Base-by-base conservation (phyloP, 1,284 basidiomycete genomes). In the Leccinum insigne region DNA sequence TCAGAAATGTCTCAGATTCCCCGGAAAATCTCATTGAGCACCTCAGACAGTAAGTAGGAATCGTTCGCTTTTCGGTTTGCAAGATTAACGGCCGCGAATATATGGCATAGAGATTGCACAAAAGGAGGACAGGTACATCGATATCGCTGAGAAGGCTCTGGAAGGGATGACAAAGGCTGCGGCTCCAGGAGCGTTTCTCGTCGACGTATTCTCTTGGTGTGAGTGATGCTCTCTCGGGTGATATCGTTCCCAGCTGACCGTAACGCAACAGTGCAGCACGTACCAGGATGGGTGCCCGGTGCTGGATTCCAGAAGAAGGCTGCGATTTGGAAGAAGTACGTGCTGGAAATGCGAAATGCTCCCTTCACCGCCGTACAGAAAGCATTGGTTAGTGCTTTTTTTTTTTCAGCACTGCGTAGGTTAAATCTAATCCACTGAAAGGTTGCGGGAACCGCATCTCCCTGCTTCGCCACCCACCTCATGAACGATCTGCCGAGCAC, bases 11-110 rank as follows among this genome's bases (percentile, higher is more conserved):
- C 11, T 67, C 82, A 29, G 73, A 78, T 29, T 71, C 75, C 2
- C 81, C 77, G 5, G 72, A 80, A 7, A 68, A 80, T 21, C 77
- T 83, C 58, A 73, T 77, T 1, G 75, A 80, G 58, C 82, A 83
- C 67, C 75, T 85, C 13, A 76, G 80, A 38, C 80, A 80, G 83
- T 84, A 67, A 70, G 80, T 70, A 2, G 0, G 10, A 11, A 11
- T 11, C n/a, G 16, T 49, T 47, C 14, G 5, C 47, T 35, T 32
- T 58, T 16, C 14, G 1, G 58, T 60, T 38, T 49, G 58, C 18
- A 8, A 16, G 6, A 38, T 58, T 64, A 9, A 75, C 35, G 35
- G 13, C 10, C 4, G 1, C 61, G 26, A 65, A 76, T 76, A 29
- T 80, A 79, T 26, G 78, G 78, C 16, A 80, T 80, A 52, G 70